Evolutionary conservation across 139 green algal genomes (phyloP), one percentile per base, ranked within the genome.

Genomic region (Haematococcus lacustris): DNA sequence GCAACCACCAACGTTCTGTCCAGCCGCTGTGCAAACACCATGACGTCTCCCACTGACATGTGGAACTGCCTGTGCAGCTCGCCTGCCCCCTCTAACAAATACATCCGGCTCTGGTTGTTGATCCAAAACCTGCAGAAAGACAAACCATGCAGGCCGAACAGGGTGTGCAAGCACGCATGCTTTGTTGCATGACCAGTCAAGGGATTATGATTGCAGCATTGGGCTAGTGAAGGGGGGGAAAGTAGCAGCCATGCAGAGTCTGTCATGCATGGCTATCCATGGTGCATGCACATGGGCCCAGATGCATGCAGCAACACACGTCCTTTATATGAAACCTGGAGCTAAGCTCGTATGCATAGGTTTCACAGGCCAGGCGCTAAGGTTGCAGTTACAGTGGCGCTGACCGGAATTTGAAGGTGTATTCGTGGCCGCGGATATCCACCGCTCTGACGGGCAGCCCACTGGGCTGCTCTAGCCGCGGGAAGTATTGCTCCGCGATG

Each of bases 81-180:
- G 21, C 74, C 76, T 38, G 79, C 82, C 23, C 86, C 86, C 71
- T 91, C 86, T 70, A 91, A 70, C 38, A 91, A 75, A 64, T 91
- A 91, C 86, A 91, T 91, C 40, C 86, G 70, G 73, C 79, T 87
- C 71, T 87, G 76, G 74, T 89, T 89, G 74, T 90, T 90, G 37
- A 88, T 80, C 85, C 85, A 89, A 53, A 88, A 90, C 66, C 85
- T 83, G 76, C 3, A 53, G 17, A 28, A 17, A 53, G 17, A 17
- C 43, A 53, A 53, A 9, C 43, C n/a, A n/a, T n/a, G n/a, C n/a
- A n/a, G n/a, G n/a, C n/a, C n/a, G n/a, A n/a, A n/a, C n/a, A n/a
- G n/a, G n/a, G n/a, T n/a, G n/a, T n/a, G n/a, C n/a, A n/a, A n/a
- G n/a, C n/a, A n/a, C n/a, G n/a, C n/a, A n/a, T n/a, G n/a, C n/a